These are phyloP conservation scores for Candida glucosophila DNA, from an alignment of 1,139 yeast genomes.

Conservation along the genomic window DNA sequence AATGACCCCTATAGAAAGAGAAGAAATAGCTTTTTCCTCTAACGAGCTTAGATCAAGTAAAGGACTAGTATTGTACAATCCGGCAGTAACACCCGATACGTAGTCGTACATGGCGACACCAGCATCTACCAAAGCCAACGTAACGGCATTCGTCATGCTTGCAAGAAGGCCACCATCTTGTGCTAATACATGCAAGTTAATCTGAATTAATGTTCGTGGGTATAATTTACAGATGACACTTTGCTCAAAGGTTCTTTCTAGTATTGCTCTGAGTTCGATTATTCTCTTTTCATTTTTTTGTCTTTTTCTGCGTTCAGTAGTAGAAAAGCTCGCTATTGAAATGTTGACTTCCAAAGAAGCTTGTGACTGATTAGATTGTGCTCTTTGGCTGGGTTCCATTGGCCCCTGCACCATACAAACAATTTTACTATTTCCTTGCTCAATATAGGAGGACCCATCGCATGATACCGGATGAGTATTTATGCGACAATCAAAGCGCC, in stretches of 20 bases:
- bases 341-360: conserved; percentile 61
- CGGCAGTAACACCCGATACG: conserved; percentile 73
- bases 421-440: conserved; percentile 88
- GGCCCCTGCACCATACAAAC: conserved; percentile 87
- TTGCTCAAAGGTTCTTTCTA: conserved; percentile 75
- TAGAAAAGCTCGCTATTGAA: conserved; percentile 73
- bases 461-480: conserved; percentile 84
- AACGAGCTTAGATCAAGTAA: conserved; percentile 72
- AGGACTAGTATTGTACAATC: conserved; percentile 68
- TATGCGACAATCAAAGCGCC: conserved; percentile 70
- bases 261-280: conserved; percentile 64
- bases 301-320: conserved; percentile 66
- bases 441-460: conserved; percentile 89
- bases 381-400: conserved; percentile 59
- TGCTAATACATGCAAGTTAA: conserved; percentile 69
- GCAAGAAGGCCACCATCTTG: conserved; percentile 89
- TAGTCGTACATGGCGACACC: conserved; percentile 94
- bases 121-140: conserved; percentile 87
- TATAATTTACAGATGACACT: conserved; percentile 68
- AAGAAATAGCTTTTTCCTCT: conserved; percentile 80
- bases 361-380: conserved; percentile 33
- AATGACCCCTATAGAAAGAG: conserved; percentile 73
- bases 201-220: conserved; percentile 73
- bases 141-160: conserved; percentile 76
- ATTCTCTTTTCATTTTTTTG: conserved; percentile 58